Evolutionary conservation across 768 basidiomycete species (phyloP).

Genomic region (Hygrocybe punicea): DNA sequence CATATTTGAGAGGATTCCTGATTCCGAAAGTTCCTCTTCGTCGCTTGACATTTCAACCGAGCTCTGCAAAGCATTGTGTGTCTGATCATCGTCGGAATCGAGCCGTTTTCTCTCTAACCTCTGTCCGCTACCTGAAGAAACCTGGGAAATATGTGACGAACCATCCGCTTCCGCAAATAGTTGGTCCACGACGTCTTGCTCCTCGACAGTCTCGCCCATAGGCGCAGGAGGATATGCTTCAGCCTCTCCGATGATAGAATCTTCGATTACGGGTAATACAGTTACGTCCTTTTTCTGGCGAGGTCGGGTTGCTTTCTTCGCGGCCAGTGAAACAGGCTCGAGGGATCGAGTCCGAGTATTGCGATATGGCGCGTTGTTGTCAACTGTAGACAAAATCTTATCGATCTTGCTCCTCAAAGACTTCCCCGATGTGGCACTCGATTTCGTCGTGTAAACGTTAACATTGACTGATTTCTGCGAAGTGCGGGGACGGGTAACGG

Average conservation of each 20-base stretch:
- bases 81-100: constrained; percentile 6
- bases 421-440: not conserved
- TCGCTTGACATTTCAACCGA: not conserved
- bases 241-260: not conserved
- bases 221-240: not conserved
- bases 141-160: not conserved
- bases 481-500: too few relatives aligned
- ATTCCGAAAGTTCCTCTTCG: not conserved
- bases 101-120: not conserved
- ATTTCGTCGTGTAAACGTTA: not conserved
- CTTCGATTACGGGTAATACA: not conserved
- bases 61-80: not conserved
- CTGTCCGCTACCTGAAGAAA: not conserved
- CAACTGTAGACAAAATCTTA: not conserved
- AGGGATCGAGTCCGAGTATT: constrained; percentile 4
- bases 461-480: not conserved
- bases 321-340: not conserved
- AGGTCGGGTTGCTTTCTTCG: not conserved
- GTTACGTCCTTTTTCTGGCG: not conserved
- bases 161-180: not conserved
- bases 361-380: not conserved
- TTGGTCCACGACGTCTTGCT: not conserved
- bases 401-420: not conserved
- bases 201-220: not conserved
- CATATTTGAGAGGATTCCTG: not conserved